phyloP scores from a whole-genome alignment of 1,139 yeast species.

The Yamadazyma triangularis region DNA sequence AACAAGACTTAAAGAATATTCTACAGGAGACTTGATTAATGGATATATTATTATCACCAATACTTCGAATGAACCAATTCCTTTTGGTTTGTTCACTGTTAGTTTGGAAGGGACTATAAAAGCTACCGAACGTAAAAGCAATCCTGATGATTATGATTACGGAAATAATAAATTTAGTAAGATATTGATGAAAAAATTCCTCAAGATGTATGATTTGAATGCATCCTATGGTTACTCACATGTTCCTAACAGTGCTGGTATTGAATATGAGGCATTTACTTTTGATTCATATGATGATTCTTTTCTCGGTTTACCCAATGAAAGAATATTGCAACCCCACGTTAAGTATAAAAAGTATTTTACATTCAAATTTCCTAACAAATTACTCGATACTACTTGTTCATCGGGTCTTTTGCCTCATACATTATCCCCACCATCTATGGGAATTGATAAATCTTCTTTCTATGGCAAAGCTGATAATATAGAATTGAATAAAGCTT shows the following conservation, averaged over 20 bases:
- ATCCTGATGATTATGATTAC: constrained; percentile 6
- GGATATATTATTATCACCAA: constrained; percentile 39
- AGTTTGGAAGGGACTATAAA: constrained; percentile 46
- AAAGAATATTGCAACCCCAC: constrained; percentile 47
- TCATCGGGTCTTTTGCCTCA: constrained; percentile 51
- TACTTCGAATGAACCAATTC: constrained; percentile 33
- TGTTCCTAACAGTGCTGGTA: constrained; percentile 48
- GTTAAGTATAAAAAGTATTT: constrained; percentile 57
- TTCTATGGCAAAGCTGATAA: constrained; percentile 32
- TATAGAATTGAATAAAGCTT: constrained; percentile 36
- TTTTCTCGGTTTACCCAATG: constrained; percentile 47
- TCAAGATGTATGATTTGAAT: constrained; percentile 45
- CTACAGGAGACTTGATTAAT: constrained; percentile 36
- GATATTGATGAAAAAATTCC: constrained; percentile 38
- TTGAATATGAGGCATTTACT: constrained; percentile 41
- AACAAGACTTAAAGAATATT: constrained; percentile 41
- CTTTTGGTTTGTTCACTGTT: constrained; percentile 43
- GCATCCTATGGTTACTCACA: constrained; percentile 42
- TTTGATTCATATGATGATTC: constrained; percentile 46
- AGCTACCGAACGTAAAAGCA: constrained; percentile 22
- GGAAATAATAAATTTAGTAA: constrained; percentile 21
- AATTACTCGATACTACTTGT: constrained; percentile 54
- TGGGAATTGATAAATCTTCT: constrained; percentile 51
- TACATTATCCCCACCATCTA: constrained; percentile 58
- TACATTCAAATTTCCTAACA: constrained; percentile 58